Conservation (phyloP, 2,329 filamentous ascomycete genomes). For the Diaporthe helianthi region DNA sequence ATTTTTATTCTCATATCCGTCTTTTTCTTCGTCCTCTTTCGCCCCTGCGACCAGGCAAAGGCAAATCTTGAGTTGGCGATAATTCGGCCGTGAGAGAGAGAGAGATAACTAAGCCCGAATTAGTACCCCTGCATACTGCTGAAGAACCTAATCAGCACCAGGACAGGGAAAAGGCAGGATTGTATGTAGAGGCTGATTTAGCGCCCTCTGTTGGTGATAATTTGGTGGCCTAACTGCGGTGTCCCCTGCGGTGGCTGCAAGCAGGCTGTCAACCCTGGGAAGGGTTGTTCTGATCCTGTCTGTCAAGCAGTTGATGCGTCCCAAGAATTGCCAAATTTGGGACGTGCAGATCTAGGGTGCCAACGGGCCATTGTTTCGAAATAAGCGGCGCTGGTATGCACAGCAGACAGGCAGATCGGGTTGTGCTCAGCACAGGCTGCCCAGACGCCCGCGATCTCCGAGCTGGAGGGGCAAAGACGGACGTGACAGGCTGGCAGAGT, state of each 20-base stretch:
- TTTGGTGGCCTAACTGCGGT: constrained; percentile 3
- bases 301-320: not conserved
- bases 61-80: not conserved
- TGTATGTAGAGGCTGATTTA: not conserved
- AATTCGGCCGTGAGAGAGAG: not conserved
- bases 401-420: not conserved
- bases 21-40: not conserved
- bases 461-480: constrained; percentile 21
- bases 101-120: not conserved
- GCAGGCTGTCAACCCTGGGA: not conserved
- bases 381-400: constrained; percentile 13
- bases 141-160: not conserved
- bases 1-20: not conserved
- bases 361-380: constrained; percentile 10
- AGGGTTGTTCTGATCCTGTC: not conserved
- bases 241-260: not conserved
- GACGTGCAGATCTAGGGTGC: not conserved
- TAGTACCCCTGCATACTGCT: constrained; percentile 4
- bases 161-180: constrained; percentile 9
- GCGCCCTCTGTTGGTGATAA: constrained; percentile 11
- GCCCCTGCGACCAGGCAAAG: not conserved
- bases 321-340: not conserved
- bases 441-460: constrained; percentile 11
- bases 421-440: constrained; percentile 16
- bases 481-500: constrained; percentile 14